Base-by-base conservation (phyloP, 164 flowering plant genomes). In the Hamamelis virginiana region DNA sequence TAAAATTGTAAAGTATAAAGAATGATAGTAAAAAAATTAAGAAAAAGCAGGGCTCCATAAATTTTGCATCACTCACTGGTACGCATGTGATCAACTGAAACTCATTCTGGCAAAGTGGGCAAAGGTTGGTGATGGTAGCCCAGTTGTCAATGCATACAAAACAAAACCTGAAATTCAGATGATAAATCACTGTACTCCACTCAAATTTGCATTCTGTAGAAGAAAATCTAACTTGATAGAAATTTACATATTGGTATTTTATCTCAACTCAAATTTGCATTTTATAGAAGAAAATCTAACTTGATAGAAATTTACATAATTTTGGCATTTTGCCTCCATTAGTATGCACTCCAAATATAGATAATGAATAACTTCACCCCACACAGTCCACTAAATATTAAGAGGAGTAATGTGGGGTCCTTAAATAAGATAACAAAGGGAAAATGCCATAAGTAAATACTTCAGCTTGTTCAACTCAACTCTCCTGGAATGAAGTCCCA, bases 111-210 rank as follows among this genome's bases (percentile, higher is more conserved):
- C 99, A 96, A 75, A 96, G 90, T 22, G 98, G 98, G 75, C 98
- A 96, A 15, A 96, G 87, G 79, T 89, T 96, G 69, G 94, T 96
- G 76, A 96, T 89, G 66, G 95, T 84, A 53, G 97, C 87, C 99
- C 99, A 96, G 75, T 96, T 91, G 86, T 96, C 99, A 82, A 93
- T 91, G 86, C 99, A 93, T 33, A 74, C 78, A 81, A 96, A 96
- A 81, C 99, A 96, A 75, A 91, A 96, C 98, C 99, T 96, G 91
- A 71, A 74, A 78, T 52, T 48, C 16, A 68, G 67, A 75, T 33
- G 45, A 72, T 41, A 1, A 47, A 59, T 26, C 22, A 46, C 52
- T 26, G 27, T 9, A 48, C 53, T 58, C n/a, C n/a, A 62, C 43
- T 59, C 26, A 71, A 18, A 33, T 13, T 23, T 22, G 27, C 57